A percentile compares a stretch with the other conserved stretches of the same genome.
These are phyloP conservation scores for Funneliformis caledonium DNA, from an alignment of 371 early-diverging fungal genomes.

Conservation along the genomic window DNA sequence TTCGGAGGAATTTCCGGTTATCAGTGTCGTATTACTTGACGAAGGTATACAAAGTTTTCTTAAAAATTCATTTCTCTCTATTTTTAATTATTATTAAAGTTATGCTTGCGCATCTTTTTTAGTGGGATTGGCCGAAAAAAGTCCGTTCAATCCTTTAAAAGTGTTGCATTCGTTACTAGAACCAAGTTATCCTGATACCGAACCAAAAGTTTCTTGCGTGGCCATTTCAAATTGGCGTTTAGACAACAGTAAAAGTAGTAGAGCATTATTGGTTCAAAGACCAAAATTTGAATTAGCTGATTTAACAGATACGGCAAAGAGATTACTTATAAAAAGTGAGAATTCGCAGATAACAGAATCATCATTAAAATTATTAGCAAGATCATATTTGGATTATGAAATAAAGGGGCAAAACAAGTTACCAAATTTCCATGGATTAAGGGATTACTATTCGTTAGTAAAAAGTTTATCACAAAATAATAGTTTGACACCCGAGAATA, in stretches of 20 bases:
- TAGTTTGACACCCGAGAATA: slow-evolving; percentile 6
- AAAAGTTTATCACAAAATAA: slow-evolving; percentile 20
- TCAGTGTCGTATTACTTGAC: slow-evolving; percentile 41
- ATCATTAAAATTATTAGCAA: not conserved
- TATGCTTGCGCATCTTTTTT: not conserved
- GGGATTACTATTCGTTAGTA: slow-evolving; percentile 39
- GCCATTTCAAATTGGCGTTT: slow-evolving; percentile 42
- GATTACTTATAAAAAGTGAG: not conserved
- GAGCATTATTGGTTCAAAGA: slow-evolving; percentile 40
- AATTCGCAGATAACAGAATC: not conserved
- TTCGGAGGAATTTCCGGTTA: slow-evolving; percentile 34
- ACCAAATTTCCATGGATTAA: slow-evolving; percentile 38
- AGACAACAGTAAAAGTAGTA: slow-evolving; percentile 40
- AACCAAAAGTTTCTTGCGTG: slow-evolving; percentile 31
- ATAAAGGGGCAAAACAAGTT: slow-evolving; percentile 18
- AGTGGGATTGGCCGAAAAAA: slow-evolving; percentile 42
- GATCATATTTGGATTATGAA: slow-evolving; percentile 33
- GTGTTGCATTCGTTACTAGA: slow-evolving; percentile 41
- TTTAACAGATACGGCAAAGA: slow-evolving; percentile 25
- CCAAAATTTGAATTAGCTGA: slow-evolving; percentile 30
- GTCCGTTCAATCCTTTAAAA: slow-evolving; percentile 42
- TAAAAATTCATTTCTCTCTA: not conserved
- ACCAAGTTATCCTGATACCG: slow-evolving; percentile 36
- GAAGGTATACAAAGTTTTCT: slow-evolving; percentile 23
- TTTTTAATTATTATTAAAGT: not conserved